phyloP scores from a whole-genome alignment of 352 stramenopile species.

The Lagenidium giganteum region DNA sequence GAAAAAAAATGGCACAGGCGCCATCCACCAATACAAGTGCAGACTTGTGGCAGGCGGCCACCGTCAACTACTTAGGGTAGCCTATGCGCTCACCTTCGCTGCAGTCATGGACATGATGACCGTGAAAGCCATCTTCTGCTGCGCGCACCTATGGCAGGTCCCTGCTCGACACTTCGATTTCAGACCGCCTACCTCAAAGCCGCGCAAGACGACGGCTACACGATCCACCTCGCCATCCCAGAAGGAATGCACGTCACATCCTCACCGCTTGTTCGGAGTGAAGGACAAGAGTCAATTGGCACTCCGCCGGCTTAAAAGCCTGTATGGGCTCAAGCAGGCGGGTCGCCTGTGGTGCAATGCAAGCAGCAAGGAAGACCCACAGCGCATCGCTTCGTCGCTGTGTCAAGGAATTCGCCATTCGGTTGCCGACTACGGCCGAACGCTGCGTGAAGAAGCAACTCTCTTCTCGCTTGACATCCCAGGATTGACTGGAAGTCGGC shows the following conservation, averaged over 20 bases:
- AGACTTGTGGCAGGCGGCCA: slow-evolving; percentile 17
- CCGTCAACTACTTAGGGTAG: slow-evolving; percentile 12
- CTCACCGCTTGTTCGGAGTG: slow-evolving; percentile 6
- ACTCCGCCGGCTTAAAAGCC: slow-evolving; percentile 12
- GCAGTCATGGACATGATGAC: slow-evolving; percentile 24
- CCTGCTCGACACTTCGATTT: slow-evolving; percentile 21
- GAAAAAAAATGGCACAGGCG: slow-evolving; percentile 7
- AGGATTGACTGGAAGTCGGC: too few species aligned
- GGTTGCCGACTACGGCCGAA: too few species aligned
- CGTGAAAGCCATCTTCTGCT: slow-evolving; percentile 12
- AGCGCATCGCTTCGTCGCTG: too few species aligned
- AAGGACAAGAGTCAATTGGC: slow-evolving; percentile 1
- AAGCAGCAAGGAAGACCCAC: too few species aligned
- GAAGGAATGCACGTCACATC: slow-evolving; percentile 12
- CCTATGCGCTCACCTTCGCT: slow-evolving; percentile 17
- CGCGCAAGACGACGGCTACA: slow-evolving; percentile 6
- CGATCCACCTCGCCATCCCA: slow-evolving; percentile 18
- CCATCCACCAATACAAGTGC: slow-evolving; percentile 15
- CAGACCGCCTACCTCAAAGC: slow-evolving; percentile 30
- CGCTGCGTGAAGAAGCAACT: too few species aligned
- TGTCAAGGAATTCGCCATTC: too few species aligned
- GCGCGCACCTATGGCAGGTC: slow-evolving; percentile 14
- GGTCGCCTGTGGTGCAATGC: slow-evolving; percentile 25
- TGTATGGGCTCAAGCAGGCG: slow-evolving; percentile 29
- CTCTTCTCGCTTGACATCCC: too few species aligned